Evolutionary conservation across 2,329 filamentous ascomycete genomes (phyloP).

Genomic region (Xylaria sp.): DNA sequence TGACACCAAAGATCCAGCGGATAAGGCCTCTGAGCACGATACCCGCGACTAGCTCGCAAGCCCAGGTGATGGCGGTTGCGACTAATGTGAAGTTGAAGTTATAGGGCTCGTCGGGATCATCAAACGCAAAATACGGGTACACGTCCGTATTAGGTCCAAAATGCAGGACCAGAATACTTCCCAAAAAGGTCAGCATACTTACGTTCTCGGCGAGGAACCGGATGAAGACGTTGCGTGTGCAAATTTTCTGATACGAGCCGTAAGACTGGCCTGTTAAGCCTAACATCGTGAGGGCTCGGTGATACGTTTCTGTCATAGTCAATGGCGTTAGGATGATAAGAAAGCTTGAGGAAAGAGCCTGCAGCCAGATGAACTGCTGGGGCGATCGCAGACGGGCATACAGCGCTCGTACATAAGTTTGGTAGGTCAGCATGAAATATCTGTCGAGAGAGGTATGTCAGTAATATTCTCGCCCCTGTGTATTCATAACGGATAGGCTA

Average conservation of each 20-base stretch:
- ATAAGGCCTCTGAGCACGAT: conserved; percentile 69
- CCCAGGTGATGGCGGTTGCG: conserved; percentile 73
- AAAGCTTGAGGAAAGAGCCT: conserved; percentile 70
- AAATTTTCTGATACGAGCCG: conserved; percentile 72
- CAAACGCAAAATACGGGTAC: conserved; percentile 76
- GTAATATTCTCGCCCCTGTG: conserved; percentile 5
- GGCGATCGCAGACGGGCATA: conserved; percentile 75
- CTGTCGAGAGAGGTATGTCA: conserved; percentile 35
- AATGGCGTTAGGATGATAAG: conserved; percentile 72
- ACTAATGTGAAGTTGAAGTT: conserved; percentile 72
- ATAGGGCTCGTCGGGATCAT: conserved; percentile 60
- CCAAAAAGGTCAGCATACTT: conserved; percentile 74
- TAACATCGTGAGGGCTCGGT: conserved; percentile 64
- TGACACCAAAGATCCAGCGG: conserved; percentile 66
- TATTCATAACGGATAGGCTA: neutral
- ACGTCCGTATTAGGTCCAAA: conserved; percentile 74
- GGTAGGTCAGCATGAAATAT: conserved; percentile 67
- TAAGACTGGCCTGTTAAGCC: conserved; percentile 69
- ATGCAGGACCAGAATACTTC: conserved; percentile 72
- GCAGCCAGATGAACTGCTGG: conserved; percentile 71
- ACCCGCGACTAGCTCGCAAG: conserved; percentile 71
- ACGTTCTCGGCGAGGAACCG: conserved; percentile 74
- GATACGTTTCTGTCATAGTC: conserved; percentile 69
- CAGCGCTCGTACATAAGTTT: conserved; percentile 75
- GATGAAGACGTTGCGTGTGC: conserved; percentile 73